Percentiles rank a stretch among this genome's conserved stretches.
phyloP scores from a whole-genome alignment of 2,329 filamentous ascomycete genomes.

The Drechmeria coniospora region DNA sequence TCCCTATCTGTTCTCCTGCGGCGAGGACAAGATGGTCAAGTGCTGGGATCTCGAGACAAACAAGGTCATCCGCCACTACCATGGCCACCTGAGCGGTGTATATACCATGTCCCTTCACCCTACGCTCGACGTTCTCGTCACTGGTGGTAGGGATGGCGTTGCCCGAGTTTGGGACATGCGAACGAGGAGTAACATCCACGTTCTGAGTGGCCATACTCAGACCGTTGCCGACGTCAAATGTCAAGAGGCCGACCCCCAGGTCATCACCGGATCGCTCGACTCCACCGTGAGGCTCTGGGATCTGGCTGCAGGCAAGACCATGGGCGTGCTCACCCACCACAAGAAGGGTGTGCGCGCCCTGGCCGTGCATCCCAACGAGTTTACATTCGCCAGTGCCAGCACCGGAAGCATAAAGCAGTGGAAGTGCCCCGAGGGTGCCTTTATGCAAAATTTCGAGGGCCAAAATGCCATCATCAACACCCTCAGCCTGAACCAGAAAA shows the following conservation, averaged over 20 bases:
- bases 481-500: slow-evolving; percentile 81
- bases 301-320: slow-evolving; percentile 86
- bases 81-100: slow-evolving; percentile 90
- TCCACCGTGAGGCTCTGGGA: slow-evolving; percentile 89
- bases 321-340: slow-evolving; percentile 93
- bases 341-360: slow-evolving; percentile 90
- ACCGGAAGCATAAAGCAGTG: slow-evolving; percentile 96
- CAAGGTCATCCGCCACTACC: slow-evolving; percentile 95
- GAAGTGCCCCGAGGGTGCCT: slow-evolving; percentile 94
- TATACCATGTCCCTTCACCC: slow-evolving; percentile 91
- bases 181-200: slow-evolving; percentile 88
- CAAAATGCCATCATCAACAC: slow-evolving; percentile 97
- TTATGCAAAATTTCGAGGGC: slow-evolving; percentile 98
- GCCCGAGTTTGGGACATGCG: slow-evolving; percentile 98
- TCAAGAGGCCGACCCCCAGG: slow-evolving; percentile 90
- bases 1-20: slow-evolving; percentile 94
- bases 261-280: slow-evolving; percentile 87
- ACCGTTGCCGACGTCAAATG: slow-evolving; percentile 83
- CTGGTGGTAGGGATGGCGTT: slow-evolving; percentile 85
- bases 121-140: slow-evolving; percentile 85
- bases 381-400: slow-evolving; percentile 87
- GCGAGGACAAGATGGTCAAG: slow-evolving; percentile 99
- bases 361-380: slow-evolving; percentile 76
- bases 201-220: slow-evolving; percentile 76
- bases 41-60: slow-evolving; percentile 99